phyloP scores from a whole-genome alignment of 2,329 filamentous ascomycete genomes.

The Cladophialophora chaetospira region DNA sequence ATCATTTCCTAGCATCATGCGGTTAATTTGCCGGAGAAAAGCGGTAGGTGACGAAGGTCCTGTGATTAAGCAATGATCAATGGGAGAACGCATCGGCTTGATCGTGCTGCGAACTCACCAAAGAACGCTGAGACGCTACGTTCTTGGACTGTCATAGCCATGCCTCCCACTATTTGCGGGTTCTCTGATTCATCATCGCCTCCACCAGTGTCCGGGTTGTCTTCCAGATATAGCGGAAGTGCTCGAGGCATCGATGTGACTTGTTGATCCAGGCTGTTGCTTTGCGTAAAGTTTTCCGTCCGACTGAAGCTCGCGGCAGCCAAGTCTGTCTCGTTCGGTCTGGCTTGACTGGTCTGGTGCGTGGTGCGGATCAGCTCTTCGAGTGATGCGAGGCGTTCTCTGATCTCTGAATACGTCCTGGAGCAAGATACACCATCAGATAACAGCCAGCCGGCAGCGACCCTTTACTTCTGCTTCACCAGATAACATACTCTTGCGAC shows the following conservation, averaged over 20 bases:
- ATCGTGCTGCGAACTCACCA: neutral
- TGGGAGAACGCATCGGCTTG: neutral
- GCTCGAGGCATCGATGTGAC: neutral
- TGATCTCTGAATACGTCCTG: too few species aligned
- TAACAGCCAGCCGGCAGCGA: neutral
- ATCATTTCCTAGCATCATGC: neutral
- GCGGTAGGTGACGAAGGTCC: neutral
- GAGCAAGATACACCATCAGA: too few species aligned
- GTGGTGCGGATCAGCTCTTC: too few species aligned
- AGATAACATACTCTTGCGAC: neutral
- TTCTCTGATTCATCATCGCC: neutral
- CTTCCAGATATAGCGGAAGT: neutral
- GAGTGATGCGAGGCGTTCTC: too few species aligned
- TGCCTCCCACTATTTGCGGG: neutral
- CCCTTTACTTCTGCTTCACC: too few species aligned
- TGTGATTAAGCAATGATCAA: too few species aligned
- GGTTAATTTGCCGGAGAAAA: neutral
- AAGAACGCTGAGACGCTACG: neutral
- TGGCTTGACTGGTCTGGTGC: too few species aligned
- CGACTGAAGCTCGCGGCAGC: too few species aligned
- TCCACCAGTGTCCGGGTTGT: neutral
- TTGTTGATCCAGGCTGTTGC: too few species aligned
- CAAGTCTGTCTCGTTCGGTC: too few species aligned
- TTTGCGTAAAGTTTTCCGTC: too few species aligned
- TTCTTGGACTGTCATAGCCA: neutral